A percentile compares a stretch with the other conserved stretches of the same genome.
Conservation (phyloP, 495 filamentous ascomycete genomes). For the Penicillium tannophilum region DNA sequence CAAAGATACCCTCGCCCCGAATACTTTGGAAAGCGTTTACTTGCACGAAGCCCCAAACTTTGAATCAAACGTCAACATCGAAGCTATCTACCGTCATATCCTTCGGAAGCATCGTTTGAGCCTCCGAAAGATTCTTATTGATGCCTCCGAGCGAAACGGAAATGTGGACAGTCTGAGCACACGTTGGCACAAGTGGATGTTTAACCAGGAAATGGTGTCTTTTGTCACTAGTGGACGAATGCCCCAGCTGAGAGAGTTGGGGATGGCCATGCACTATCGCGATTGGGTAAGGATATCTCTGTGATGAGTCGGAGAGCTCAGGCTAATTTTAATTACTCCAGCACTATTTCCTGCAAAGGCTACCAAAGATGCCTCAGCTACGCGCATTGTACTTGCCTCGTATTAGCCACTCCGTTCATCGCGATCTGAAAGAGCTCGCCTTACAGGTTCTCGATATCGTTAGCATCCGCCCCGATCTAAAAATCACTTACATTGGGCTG, state of each 20-base stretch:
- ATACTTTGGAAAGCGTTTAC: conserved; percentile 82
- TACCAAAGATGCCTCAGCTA: conserved; percentile 75
- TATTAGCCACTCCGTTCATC: conserved; percentile 65
- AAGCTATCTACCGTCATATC: conserved; percentile 73
- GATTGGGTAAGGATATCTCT: conserved; percentile 73
- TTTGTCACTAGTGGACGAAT: conserved; percentile 86
- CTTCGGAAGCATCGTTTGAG: conserved; percentile 73
- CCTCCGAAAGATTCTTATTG: conserved; percentile 76
- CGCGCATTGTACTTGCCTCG: conserved; percentile 78
- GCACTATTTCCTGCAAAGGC: conserved; percentile 86
- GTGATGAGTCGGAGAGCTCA: neutral
- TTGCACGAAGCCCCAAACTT: conserved; percentile 71
- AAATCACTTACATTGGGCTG: conserved; percentile 83
- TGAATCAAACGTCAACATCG: conserved; percentile 63
- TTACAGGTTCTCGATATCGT: conserved; percentile 84
- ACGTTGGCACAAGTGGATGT: conserved; percentile 75
- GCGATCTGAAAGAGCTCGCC: conserved; percentile 70
- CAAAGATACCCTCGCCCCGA: conserved; percentile 81
- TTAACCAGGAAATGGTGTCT: conserved; percentile 69
- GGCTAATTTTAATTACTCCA: conserved; percentile 34
- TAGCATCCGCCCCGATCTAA: conserved; percentile 80
- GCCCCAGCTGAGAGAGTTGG: conserved; percentile 72
- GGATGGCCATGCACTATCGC: conserved; percentile 74
- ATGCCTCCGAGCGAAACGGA: conserved; percentile 60
- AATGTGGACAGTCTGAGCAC: conserved; percentile 32